phyloP scores from a whole-genome alignment of 169 alveolate species.

The Amoebophrya sp. region DNA sequence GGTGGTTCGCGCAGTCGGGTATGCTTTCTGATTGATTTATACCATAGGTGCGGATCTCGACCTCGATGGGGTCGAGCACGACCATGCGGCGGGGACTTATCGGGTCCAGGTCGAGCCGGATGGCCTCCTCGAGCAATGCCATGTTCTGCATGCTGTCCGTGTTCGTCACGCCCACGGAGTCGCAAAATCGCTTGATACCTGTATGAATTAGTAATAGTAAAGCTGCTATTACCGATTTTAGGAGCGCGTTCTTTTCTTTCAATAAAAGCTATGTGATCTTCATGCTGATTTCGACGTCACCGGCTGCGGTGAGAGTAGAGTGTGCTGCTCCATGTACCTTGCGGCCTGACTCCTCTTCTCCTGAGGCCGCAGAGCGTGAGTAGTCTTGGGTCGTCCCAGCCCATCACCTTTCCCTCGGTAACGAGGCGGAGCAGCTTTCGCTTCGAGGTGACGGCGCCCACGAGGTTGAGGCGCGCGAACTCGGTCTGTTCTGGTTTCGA shows the following conservation, averaged over 20 bases:
- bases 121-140: not conserved
- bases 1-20: slow-evolving; percentile 25
- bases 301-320: no score
- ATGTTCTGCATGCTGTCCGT: not conserved
- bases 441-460: slow-evolving; percentile 88
- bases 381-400: slow-evolving; percentile 99
- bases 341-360: slow-evolving; percentile 88
- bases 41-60: slow-evolving; percentile 14
- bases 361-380: slow-evolving; percentile 93
- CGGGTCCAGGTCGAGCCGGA: slow-evolving; percentile 25
- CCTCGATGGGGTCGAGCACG: slow-evolving; percentile 27
- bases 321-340: no score
- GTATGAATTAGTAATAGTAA: not conserved
- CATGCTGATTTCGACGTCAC: no score
- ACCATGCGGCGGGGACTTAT: slow-evolving; percentile 28
- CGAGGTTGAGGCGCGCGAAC: slow-evolving; percentile 92
- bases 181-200: not conserved
- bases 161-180: not conserved
- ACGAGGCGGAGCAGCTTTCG: slow-evolving; percentile 85
- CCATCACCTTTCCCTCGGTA: slow-evolving; percentile 71
- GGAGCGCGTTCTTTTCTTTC: no score
- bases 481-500: slow-evolving; percentile 61
- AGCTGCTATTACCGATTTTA: not conserved
- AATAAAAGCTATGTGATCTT: no score
- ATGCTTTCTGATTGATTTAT: not conserved